These are phyloP conservation scores for Dionaea muscipula DNA, from an alignment of 179 eudicot species.

Conservation along the genomic window DNA sequence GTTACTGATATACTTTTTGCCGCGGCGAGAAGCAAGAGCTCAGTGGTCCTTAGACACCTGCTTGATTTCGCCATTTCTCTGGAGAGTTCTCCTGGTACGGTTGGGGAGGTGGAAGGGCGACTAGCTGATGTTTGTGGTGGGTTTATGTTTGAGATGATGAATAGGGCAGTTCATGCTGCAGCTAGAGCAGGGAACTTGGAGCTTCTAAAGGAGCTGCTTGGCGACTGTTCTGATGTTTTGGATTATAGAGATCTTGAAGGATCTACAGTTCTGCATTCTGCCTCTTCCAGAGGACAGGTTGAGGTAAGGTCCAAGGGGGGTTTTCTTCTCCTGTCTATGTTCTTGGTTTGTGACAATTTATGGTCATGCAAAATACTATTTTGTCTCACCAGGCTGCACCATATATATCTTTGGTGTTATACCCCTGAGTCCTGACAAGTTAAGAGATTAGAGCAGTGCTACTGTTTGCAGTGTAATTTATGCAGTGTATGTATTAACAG, in stretches of 20 bases:
- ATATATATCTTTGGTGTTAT: no score
- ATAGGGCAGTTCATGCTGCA: conserved; percentile 76
- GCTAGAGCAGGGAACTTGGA: conserved; percentile 88
- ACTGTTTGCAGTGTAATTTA: no score
- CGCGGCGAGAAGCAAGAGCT: conserved; percentile 62
- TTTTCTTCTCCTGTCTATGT: no score
- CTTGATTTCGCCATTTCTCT: conserved; percentile 52
- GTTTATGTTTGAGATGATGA: conserved; percentile 71
- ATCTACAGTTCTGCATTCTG: conserved; percentile 68
- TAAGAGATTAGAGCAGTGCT: no score
- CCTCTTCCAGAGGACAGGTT: conserved; percentile 82
- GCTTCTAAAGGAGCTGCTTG: conserved; percentile 58
- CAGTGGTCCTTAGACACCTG: conserved; percentile 53
- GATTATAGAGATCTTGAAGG: conserved; percentile 54
- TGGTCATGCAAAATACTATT: no score
- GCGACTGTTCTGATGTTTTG: conserved; percentile 46
- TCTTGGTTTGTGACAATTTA: background rate
- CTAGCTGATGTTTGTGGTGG: no score
- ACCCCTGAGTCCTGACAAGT: no score
- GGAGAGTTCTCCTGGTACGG: conserved; percentile 30
- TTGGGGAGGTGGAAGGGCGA: conserved; percentile 34
- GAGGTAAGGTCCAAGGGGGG: conserved; percentile 33
- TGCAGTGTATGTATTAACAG: no score
- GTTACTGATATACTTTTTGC: conserved; percentile 81
- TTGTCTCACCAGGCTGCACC: no score